phyloP scores from a whole-genome alignment of 2,329 filamentous ascomycete genomes.

The Phaeosphaeria sp. region DNA sequence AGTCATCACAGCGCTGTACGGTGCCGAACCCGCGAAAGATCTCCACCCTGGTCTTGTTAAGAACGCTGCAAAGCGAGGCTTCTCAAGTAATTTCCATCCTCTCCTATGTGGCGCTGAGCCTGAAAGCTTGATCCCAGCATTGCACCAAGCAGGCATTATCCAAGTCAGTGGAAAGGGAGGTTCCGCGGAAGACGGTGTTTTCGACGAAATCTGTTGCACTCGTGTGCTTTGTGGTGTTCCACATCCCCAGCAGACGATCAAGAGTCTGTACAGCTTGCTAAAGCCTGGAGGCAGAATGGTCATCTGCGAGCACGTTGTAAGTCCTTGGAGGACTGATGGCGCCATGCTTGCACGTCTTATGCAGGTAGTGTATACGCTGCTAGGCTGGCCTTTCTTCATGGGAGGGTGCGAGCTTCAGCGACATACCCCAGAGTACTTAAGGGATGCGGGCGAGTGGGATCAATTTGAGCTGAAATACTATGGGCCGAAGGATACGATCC shows the following conservation, averaged over 20 bases:
- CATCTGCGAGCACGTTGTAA: constrained; percentile 63
- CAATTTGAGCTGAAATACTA: constrained; percentile 54
- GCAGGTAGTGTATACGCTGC: constrained; percentile 54
- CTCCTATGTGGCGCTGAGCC: constrained; percentile 57
- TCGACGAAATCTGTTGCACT: constrained; percentile 63
- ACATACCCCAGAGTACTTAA: constrained; percentile 55
- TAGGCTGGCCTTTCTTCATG: constrained; percentile 61
- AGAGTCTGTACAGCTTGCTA: constrained; percentile 57
- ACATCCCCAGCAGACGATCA: constrained; percentile 52
- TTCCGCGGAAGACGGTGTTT: constrained; percentile 48
- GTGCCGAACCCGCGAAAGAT: constrained; percentile 59
- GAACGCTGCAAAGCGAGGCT: constrained; percentile 50
- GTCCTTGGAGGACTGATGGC: constrained; percentile 57
- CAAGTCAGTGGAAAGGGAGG: constrained; percentile 26
- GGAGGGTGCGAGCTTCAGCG: constrained; percentile 60
- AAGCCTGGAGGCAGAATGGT: constrained; percentile 63
- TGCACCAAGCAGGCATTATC: constrained; percentile 52
- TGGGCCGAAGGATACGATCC: constrained; percentile 34
- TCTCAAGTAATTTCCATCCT: constrained; percentile 58
- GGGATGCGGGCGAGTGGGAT: constrained; percentile 57
- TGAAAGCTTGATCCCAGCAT: constrained; percentile 53
- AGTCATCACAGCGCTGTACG: constrained; percentile 58
- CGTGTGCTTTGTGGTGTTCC: constrained; percentile 64
- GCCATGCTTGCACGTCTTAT: constrained; percentile 52
- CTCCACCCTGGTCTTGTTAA: constrained; percentile 55